These are phyloP conservation scores for Backusella psychrophila DNA, from an alignment of 192 early-diverging fungal genomes.

Conservation along the genomic window DNA sequence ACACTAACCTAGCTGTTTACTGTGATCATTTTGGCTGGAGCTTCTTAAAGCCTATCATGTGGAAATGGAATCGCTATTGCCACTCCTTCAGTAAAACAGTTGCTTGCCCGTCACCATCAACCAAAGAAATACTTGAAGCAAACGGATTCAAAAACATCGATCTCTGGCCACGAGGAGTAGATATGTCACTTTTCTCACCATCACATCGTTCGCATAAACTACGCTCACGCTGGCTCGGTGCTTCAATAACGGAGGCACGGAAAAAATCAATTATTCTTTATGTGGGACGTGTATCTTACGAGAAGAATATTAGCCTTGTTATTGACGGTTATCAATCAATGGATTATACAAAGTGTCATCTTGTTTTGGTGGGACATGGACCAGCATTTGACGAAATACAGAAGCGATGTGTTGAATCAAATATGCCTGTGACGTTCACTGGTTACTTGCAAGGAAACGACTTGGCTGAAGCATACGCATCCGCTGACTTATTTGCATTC, in stretches of 20 bases:
- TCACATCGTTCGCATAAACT: slow-evolving; percentile 19
- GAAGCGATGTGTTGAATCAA: not conserved
- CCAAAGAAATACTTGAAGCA: slow-evolving; percentile 15
- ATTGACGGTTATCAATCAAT: slow-evolving; percentile 28
- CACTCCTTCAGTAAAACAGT: slow-evolving; percentile 17
- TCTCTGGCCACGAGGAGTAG: slow-evolving; percentile 35
- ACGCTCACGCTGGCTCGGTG: slow-evolving; percentile 22
- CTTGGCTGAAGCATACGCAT: slow-evolving; percentile 31
- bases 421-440: slow-evolving; percentile 30
- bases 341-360: slow-evolving; percentile 29
- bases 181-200: slow-evolving; percentile 26
- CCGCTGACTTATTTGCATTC: slow-evolving; percentile 36
- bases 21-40: slow-evolving; percentile 35
- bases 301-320: slow-evolving; percentile 33
- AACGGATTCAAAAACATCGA: slow-evolving; percentile 27
- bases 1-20: slow-evolving; percentile 34
- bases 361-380: slow-evolving; percentile 36
- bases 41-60: slow-evolving; percentile 25
- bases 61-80: slow-evolving; percentile 34
- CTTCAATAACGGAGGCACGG: not conserved
- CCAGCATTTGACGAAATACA: slow-evolving; percentile 33
- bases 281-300: slow-evolving; percentile 34
- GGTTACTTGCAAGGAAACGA: slow-evolving; percentile 27
- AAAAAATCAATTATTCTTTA: slow-evolving; percentile 28
- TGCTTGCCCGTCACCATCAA: slow-evolving; percentile 31